Evolutionary conservation across 768 basidiomycete genomes (phyloP), one percentile per base, ranked within the genome.

Genomic region (Hypholoma sublateritium): DNA sequence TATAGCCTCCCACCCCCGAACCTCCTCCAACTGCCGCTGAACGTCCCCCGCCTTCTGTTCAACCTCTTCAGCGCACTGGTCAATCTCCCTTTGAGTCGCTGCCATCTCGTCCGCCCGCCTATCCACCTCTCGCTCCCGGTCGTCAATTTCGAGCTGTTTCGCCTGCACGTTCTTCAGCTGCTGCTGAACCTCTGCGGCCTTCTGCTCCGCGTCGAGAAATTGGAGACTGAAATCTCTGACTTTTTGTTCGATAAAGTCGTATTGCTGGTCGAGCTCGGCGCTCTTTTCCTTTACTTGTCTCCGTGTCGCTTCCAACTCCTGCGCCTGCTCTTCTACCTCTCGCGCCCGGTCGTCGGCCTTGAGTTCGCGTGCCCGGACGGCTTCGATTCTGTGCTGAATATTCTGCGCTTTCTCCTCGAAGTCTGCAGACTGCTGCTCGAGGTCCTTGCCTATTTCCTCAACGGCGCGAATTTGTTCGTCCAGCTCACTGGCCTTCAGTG

Each of bases 71-170:
- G 55, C 45, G 32, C 58, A 24, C 49, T 13, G 37, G 9, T 50
- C 35, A 21, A 58, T 21, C 43, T 54, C 47, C 42, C 43, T 44
- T 42, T 51, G 28, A 42, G 47, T 52, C 34, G 37, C 41, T 32
- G 46, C 52, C 25, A 63, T 8, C 21, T 55, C 56, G n/a, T 45
- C 34, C 39, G 57, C 48, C 34, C 39, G 24, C 28, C 39, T 39
- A 19, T 43, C 54, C 21, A 63, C 39, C 9, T 39, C 45, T 16
- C 22, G 42, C 34, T 61, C 62, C 35, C 53, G 25, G 16, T 21
- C 55, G 11, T 46, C 34, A 9, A 59, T 9, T 4, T 37, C 50
- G 25, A 6, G n/a, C 47, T 52, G 49, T 21, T 34, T 22, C 19
- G 44, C 42, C 12, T 51, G 43, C 1, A 64, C 51, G 1, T 43